These are phyloP conservation scores for Helminthosporium solani DNA, from an alignment of 2,329 filamentous ascomycete species.

Conservation along the genomic window DNA sequence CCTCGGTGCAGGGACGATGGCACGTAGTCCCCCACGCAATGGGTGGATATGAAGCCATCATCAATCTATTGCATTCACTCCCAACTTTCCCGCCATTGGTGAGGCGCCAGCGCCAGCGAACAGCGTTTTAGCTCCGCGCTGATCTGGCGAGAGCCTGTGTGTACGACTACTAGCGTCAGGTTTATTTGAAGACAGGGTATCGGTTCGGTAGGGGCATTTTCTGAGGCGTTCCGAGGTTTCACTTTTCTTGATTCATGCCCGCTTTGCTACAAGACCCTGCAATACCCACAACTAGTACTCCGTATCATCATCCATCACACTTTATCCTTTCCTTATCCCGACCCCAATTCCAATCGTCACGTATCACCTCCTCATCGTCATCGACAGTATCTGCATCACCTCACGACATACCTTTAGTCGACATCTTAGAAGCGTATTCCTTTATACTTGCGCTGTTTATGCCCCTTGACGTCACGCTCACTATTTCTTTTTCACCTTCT, in stretches of 20 bases:
- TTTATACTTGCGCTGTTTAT: not conserved
- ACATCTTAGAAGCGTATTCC: not conserved
- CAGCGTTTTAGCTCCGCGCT: not conserved
- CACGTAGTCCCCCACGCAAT: slow-evolving; percentile 33
- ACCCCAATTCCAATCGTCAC: too few relatives aligned
- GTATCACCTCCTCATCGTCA: not conserved
- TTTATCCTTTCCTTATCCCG: too few relatives aligned
- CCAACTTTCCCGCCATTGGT: not conserved
- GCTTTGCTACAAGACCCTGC: not conserved
- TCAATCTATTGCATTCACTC: not conserved
- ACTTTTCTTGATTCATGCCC: slow-evolving; percentile 6
- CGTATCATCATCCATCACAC: not conserved
- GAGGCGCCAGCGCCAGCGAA: not conserved
- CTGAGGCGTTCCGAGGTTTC: slow-evolving; percentile 20
- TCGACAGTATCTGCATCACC: not conserved
- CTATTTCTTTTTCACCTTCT: not conserved
- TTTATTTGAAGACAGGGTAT: not conserved
- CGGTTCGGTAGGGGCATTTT: slow-evolving; percentile 5
- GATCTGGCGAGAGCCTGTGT: too few relatives aligned
- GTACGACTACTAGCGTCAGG: slow-evolving; percentile 2
- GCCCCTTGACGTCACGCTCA: not conserved
- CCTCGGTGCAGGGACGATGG: slow-evolving; percentile 40
- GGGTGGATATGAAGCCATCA: slow-evolving; percentile 34
- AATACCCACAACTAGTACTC: slow-evolving; percentile 1
- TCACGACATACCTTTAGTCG: not conserved